Conservation (phyloP, 73 alveolate genomes). For the Blepharisma stoltei region DNA sequence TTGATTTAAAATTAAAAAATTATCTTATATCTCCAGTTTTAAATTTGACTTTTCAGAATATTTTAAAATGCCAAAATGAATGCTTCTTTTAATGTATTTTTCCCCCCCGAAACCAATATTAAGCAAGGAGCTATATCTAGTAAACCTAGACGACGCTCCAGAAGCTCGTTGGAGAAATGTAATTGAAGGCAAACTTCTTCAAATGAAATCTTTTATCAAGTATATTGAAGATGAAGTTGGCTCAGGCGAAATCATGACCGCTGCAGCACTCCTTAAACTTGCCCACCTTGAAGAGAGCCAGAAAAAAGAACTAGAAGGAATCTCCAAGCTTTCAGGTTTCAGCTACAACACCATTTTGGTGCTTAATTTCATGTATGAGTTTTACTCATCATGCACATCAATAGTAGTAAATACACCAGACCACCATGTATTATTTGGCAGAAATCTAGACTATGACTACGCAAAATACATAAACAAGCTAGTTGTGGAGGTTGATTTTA, state of each 20-base stretch:
- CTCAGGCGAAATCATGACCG: not conserved
- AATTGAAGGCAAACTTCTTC: not conserved
- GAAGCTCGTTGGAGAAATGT: not conserved
- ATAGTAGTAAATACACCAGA: conserved; percentile 36
- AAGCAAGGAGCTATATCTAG: no score
- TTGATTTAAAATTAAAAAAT: no score
- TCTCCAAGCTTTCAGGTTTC: conserved; percentile 33
- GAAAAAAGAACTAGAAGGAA: conserved; percentile 38
- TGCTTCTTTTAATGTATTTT: no score
- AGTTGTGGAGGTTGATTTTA: conserved; percentile 36
- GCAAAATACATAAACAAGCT: conserved; percentile 29
- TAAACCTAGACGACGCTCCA: not conserved
- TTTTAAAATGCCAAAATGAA: no score
- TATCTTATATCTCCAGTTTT: no score
- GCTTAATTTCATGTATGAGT: conserved; percentile 45
- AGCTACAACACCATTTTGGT: conserved; percentile 33
- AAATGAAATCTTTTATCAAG: not conserved
- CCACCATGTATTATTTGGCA: conserved; percentile 25
- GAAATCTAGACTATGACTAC: conserved; percentile 52
- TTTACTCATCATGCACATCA: conserved; percentile 48
- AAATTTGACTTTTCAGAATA: no score
- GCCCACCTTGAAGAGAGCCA: conserved; percentile 1
- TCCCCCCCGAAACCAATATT: no score
- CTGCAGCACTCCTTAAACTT: not conserved
- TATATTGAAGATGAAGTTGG: not conserved